phyloP scores from a whole-genome alignment of 2,329 filamentous ascomycete species.

The Orbilia quercus region DNA sequence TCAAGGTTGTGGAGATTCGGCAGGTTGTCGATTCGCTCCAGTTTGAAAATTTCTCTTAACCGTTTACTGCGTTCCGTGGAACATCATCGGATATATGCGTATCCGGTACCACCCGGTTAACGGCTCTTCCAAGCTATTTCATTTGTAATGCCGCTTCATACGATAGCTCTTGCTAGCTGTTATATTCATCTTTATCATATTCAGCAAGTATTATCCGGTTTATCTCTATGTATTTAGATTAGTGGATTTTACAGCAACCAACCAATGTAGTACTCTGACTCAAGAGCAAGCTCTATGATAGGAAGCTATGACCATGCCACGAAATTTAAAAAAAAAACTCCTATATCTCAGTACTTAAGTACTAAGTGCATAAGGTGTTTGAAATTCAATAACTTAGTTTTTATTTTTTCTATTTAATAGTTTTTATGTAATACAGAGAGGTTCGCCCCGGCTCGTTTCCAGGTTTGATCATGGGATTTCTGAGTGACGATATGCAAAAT shows the following conservation, averaged over 20 bases:
- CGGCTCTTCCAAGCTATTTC: constrained; percentile 6
- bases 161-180: no score
- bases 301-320: no score
- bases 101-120: constrained; percentile 8
- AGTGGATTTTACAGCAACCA: no score
- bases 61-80: constrained; percentile 1
- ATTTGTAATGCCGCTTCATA: background rate
- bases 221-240: no score
- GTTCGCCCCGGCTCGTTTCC: background rate
- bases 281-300: no score
- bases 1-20: constrained; percentile 17
- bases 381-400: background rate
- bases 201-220: no score
- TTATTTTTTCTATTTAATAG: constrained; percentile 11
- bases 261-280: no score
- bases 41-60: constrained; percentile 1
- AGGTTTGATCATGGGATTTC: constrained; percentile 4
- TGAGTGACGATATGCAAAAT: constrained; percentile 9
- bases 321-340: no score
- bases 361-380: no score
- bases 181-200: no score
- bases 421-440: constrained; percentile 24
- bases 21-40: constrained; percentile 5
- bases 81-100: constrained; percentile 14
- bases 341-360: no score